Evolutionary conservation across 768 basidiomycete species (phyloP).

Genomic region (Tylopilus balloui): DNA sequence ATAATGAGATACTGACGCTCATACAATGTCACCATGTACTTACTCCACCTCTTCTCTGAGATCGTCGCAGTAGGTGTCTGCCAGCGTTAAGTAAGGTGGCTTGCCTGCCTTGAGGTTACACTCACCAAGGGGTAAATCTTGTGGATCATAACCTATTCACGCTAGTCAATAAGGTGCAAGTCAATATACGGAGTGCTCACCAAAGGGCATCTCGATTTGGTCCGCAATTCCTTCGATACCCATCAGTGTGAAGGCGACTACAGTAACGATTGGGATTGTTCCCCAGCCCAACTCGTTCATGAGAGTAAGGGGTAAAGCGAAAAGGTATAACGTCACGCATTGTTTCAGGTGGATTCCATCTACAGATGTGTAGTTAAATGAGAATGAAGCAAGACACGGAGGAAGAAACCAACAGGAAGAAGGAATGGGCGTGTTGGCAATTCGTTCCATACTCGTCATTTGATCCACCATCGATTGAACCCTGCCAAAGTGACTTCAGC

Average conservation of each 20-base stretch:
- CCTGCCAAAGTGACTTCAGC: conserved; percentile 35
- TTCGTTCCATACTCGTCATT: conserved; percentile 83
- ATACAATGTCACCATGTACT: conserved; percentile 29
- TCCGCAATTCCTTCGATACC: conserved; percentile 96
- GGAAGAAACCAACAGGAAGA: conserved; percentile 51
- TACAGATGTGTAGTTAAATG: conserved; percentile 28
- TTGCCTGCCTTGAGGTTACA: not conserved
- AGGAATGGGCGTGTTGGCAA: conserved; percentile 84
- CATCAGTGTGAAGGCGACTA: conserved; percentile 88
- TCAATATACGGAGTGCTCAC: conserved; percentile 35
- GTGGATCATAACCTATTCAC: conserved; percentile 49
- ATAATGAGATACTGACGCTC: conserved; percentile 7
- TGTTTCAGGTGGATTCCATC: conserved; percentile 92
- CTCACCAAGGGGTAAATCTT: conserved; percentile 73
- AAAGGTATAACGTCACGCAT: conserved; percentile 90
- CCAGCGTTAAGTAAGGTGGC: not conserved
- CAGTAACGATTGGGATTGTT: conserved; percentile 80
- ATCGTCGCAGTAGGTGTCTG: conserved; percentile 83
- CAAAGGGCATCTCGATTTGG: conserved; percentile 94
- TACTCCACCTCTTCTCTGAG: conserved; percentile 82
- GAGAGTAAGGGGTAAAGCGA: conserved; percentile 83
- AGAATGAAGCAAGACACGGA: not conserved
- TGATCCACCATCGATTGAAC: conserved; percentile 82
- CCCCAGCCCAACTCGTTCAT: conserved; percentile 79
- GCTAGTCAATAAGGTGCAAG: not conserved